These are phyloP conservation scores for Diphasiastrum complanatum DNA, from an alignment of 83 land plant species.

Conservation along the genomic window DNA sequence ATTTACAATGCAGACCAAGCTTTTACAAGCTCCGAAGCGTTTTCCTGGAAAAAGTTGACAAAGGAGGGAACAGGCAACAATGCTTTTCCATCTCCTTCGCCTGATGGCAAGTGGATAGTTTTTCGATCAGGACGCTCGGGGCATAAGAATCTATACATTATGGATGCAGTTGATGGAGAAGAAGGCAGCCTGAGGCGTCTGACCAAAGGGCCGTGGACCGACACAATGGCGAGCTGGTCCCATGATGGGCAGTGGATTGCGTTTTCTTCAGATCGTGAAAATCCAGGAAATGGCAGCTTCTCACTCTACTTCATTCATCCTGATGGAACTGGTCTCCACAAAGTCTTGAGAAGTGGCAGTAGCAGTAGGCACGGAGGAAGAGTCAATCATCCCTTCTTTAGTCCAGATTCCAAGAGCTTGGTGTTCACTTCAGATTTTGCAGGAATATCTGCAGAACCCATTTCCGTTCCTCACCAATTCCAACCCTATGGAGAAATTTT, in stretches of 20 bases:
- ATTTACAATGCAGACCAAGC: slow-evolving; percentile 20
- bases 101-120: slow-evolving; percentile 35
- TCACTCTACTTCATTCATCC: slow-evolving; percentile 28
- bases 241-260: slow-evolving; percentile 37
- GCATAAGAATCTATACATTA: slow-evolving; percentile 33
- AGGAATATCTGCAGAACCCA: slow-evolving; percentile 33
- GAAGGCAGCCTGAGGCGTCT: slow-evolving; percentile 20
- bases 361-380: slow-evolving; percentile 10
- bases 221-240: slow-evolving; percentile 35
- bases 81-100: slow-evolving; percentile 38
- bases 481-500: slow-evolving; percentile 36
- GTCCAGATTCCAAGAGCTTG: slow-evolving; percentile 28
- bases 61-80: slow-evolving; percentile 26
- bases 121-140: slow-evolving; percentile 34
- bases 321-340: slow-evolving; percentile 30
- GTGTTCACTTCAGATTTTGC: slow-evolving; percentile 28
- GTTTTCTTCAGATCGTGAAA: slow-evolving; percentile 28
- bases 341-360: slow-evolving; percentile 1
- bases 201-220: slow-evolving; percentile 36
- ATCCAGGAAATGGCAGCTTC: slow-evolving; percentile 19
- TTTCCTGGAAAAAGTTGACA: slow-evolving; percentile 10
- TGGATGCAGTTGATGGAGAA: slow-evolving; percentile 33
- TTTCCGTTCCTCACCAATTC: slow-evolving; percentile 25
- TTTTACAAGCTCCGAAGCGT: slow-evolving; percentile 5
- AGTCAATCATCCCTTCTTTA: slow-evolving; percentile 26